Evolutionary conservation across 345 rosid species (phyloP).

Genomic region (Pugionium dolabratum): DNA sequence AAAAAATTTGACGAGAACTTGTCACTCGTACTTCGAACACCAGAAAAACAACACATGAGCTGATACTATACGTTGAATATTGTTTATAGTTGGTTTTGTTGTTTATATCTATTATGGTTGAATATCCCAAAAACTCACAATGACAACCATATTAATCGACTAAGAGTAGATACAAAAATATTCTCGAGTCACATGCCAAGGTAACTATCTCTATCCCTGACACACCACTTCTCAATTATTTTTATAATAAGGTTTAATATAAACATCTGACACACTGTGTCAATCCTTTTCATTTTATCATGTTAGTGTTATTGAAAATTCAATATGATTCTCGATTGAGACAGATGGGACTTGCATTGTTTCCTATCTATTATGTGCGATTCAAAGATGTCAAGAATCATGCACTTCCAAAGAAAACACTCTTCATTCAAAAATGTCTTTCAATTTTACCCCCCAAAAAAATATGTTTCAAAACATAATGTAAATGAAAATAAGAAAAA

Average conservation of each 20-base stretch:
- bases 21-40: too few species aligned
- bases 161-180: constrained; percentile 22
- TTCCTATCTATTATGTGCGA: constrained; percentile 33
- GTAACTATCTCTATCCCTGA: constrained; percentile 44
- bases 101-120: not conserved
- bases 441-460: too few species aligned
- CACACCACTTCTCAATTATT: constrained; percentile 54
- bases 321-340: constrained; percentile 34
- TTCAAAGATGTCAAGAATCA: constrained; percentile 33
- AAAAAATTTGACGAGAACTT: too few species aligned
- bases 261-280: constrained; percentile 40
- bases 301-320: constrained; percentile 28
- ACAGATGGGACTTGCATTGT: constrained; percentile 45
- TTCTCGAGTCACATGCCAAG: constrained; percentile 50
- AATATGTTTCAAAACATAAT: too few species aligned
- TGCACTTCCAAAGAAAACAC: not conserved
- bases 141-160: constrained; percentile 9
- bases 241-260: constrained; percentile 30
- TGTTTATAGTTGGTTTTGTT: too few species aligned
- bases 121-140: not conserved
- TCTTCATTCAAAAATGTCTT: too few species aligned
- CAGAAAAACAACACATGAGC: too few species aligned
- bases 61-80: too few species aligned
- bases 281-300: constrained; percentile 18
- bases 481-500: too few species aligned